phyloP scores from a whole-genome alignment of 805 yeast species.

The Kuraishia ogatae region DNA sequence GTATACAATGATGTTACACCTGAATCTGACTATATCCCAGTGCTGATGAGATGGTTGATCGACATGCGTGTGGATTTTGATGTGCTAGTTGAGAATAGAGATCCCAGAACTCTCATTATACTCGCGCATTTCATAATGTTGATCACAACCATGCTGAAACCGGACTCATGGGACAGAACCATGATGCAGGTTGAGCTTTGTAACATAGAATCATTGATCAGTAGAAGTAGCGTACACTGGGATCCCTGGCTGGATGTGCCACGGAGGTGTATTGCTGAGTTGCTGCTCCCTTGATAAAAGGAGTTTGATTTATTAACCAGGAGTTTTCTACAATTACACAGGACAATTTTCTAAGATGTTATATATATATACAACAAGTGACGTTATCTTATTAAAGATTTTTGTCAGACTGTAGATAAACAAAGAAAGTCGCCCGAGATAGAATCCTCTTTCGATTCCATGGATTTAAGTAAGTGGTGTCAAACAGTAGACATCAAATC shows the following conservation, averaged over 20 bases:
- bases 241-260: conserved; percentile 3
- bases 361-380: too few relatives aligned
- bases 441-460: background rate
- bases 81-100: conserved; percentile 8
- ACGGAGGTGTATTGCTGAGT: background rate
- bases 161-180: background rate
- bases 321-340: background rate
- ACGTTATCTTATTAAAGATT: too few relatives aligned
- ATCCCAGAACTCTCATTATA: conserved; percentile 12
- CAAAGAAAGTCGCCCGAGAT: background rate
- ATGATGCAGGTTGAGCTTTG: background rate
- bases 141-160: conserved; percentile 2
- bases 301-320: background rate
- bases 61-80: conserved; percentile 5
- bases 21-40: conserved; percentile 9
- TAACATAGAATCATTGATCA: background rate
- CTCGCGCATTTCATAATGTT: conserved; percentile 12
- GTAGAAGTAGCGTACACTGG: background rate
- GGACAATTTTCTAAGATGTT: background rate
- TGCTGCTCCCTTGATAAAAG: background rate
- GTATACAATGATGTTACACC: conserved; percentile 2
- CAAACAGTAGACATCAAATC: background rate
- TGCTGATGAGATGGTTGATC: conserved; percentile 9
- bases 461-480: background rate
- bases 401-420: background rate